Evolutionary conservation across 441 rosid species (phyloP).

Genomic region (Metrosideros polymorpha): DNA sequence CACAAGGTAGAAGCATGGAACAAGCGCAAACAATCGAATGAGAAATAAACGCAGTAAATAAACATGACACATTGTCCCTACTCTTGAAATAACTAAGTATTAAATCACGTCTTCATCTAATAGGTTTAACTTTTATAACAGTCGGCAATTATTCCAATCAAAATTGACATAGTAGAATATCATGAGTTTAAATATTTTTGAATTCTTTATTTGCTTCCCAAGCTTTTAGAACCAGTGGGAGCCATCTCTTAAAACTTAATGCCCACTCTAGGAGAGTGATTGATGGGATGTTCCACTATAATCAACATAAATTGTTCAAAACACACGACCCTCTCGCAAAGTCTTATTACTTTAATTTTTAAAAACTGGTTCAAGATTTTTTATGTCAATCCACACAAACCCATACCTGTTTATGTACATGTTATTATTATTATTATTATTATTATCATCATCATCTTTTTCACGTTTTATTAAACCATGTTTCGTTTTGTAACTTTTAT

Average conservation of each 20-base stretch:
- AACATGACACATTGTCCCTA: background rate
- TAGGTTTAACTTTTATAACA: background rate
- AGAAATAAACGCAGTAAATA: background rate
- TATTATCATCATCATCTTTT: background rate
- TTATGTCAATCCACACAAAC: background rate
- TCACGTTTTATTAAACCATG: rapidly evolving
- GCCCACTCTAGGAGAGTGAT: background rate
- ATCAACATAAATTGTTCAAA: too few relatives aligned
- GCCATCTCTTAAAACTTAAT: background rate
- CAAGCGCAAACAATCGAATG: background rate
- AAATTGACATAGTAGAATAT: background rate
- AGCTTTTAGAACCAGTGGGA: background rate
- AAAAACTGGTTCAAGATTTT: background rate
- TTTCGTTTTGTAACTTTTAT: background rate
- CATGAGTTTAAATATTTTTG: background rate
- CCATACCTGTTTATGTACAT: background rate
- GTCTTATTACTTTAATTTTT: rapidly evolving
- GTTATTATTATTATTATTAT: background rate
- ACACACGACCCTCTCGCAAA: too few relatives aligned
- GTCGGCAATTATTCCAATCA: background rate
- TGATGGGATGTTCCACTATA: background rate
- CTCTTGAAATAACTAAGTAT: background rate
- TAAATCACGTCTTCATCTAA: background rate
- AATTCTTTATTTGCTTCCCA: background rate
- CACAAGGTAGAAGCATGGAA: background rate